Conservation (phyloP, 2,329 filamentous ascomycete genomes). For the Dothidotthia symphoricarpi region DNA sequence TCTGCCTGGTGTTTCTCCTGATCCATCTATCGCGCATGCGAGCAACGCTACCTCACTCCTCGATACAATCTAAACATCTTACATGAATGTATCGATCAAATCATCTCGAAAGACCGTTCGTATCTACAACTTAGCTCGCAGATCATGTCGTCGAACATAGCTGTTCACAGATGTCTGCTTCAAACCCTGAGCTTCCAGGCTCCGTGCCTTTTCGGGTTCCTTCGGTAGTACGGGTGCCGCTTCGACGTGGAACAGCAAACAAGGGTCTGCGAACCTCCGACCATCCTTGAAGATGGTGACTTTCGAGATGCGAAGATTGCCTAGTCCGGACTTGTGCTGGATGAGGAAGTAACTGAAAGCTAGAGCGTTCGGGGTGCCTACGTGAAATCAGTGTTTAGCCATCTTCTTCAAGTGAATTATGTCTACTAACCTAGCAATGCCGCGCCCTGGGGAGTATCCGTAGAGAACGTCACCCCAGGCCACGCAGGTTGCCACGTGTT, state of each 20-base stretch:
- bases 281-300: conserved; percentile 5
- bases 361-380: conserved; percentile 7
- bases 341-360: conserved; percentile 8
- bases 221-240: too few relatives aligned
- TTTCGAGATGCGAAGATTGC: conserved; percentile 6
- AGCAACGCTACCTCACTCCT: too few relatives aligned
- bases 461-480: conserved; percentile 2
- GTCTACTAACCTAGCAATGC: conserved; percentile 4
- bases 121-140: too few relatives aligned
- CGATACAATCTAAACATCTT: too few relatives aligned
- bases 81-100: too few relatives aligned
- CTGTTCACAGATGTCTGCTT: too few relatives aligned
- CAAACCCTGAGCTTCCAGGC: too few relatives aligned
- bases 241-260: conserved; percentile 5
- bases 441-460: conserved; percentile 1
- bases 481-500: conserved; percentile 2
- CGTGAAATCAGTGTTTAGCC: background rate
- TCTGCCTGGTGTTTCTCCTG: too few relatives aligned
- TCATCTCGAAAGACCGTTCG: too few relatives aligned
- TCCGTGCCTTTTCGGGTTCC: too few relatives aligned
- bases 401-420: background rate
- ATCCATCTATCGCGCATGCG: too few relatives aligned
- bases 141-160: too few relatives aligned
- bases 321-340: conserved; percentile 7
- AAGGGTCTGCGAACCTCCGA: conserved; percentile 2